phyloP scores from a whole-genome alignment of 2,329 filamentous ascomycete genomes.

The Beauveria asiatica region DNA sequence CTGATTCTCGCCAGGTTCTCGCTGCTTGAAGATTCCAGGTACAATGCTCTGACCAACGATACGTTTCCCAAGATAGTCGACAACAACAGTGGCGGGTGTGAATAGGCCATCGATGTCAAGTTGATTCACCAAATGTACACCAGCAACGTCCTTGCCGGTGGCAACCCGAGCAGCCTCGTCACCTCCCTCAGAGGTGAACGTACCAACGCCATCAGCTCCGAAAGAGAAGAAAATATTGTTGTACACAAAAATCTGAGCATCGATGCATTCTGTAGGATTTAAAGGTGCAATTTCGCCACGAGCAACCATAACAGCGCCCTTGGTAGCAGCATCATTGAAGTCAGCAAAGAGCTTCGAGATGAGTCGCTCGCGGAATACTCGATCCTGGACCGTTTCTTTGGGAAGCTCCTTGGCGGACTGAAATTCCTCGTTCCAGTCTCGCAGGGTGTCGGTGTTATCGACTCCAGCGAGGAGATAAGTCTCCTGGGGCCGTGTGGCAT shows the following conservation, averaged over 20 bases:
- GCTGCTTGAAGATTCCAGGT: constrained; percentile 97
- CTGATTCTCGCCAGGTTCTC: constrained; percentile 94
- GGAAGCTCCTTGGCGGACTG: constrained; percentile 93
- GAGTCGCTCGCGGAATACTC: constrained; percentile 88
- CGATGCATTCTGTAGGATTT: constrained; percentile 85
- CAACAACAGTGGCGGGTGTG: constrained; percentile 90
- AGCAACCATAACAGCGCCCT: constrained; percentile 85
- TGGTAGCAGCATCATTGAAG: constrained; percentile 90
- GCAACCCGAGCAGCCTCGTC: constrained; percentile 94
- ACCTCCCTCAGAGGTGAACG: constrained; percentile 91
- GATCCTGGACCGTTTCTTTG: constrained; percentile 87
- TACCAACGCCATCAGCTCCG: constrained; percentile 92
- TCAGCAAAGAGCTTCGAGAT: constrained; percentile 95
- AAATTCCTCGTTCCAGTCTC: constrained; percentile 99
- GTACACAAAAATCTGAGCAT: constrained; percentile 98
- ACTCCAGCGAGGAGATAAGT: constrained; percentile 82
- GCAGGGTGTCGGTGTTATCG: constrained; percentile 86
- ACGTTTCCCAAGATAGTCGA: constrained; percentile 94
- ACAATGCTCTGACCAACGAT: constrained; percentile 97
- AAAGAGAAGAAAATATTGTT: constrained; percentile 99
- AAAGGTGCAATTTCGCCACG: constrained; percentile 86
- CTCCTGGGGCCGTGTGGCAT: constrained; percentile 86
- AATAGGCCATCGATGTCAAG: constrained; percentile 91
- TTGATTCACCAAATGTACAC: constrained; percentile 92
- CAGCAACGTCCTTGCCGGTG: constrained; percentile 91